Percentiles rank a stretch among this genome's conserved stretches.
Evolutionary conservation across 306 rosid genomes (phyloP).

Genomic region (Lathyrus aphaca): DNA sequence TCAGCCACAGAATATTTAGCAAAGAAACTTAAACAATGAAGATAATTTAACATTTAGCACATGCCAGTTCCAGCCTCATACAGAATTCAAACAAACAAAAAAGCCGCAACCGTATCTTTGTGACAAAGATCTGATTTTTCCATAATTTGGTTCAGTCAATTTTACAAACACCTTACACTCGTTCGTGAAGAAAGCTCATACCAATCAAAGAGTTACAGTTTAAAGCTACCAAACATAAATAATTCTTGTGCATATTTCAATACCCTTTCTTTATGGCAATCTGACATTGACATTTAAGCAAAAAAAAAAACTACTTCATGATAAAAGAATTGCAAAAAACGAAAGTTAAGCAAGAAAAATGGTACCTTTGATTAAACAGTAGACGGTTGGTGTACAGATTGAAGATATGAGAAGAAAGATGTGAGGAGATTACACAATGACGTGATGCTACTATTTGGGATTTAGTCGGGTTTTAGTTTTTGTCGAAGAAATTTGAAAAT

Average conservation of each 20-base stretch:
- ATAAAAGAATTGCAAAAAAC: background rate
- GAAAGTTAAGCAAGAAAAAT: constrained; percentile 9
- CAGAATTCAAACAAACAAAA: too few relatives aligned
- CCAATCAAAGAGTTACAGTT: too few relatives aligned
- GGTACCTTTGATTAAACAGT: constrained; percentile 26
- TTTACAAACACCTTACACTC: constrained; percentile 31
- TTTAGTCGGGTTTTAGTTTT: too few relatives aligned
- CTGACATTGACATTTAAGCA: background rate
- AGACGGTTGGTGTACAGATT: background rate
- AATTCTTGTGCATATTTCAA: background rate
- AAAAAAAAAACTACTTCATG: background rate
- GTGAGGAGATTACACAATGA: background rate
- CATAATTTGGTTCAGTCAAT: constrained; percentile 6
- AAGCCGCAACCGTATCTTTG: background rate
- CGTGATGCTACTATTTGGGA: background rate
- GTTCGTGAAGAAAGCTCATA: constrained; percentile 4
- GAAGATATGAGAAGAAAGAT: background rate
- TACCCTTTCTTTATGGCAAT: background rate
- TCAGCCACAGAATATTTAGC: too few relatives aligned
- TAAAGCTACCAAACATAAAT: background rate
- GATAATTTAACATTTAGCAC: background rate
- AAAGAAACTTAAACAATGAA: too few relatives aligned
- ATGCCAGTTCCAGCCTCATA: too few relatives aligned
- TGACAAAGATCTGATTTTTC: background rate
- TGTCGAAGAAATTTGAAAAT: too few relatives aligned